Evolutionary conservation across 2,329 filamentous ascomycete species (phyloP).

Genomic region (Botrytis pseudocinerea): DNA sequence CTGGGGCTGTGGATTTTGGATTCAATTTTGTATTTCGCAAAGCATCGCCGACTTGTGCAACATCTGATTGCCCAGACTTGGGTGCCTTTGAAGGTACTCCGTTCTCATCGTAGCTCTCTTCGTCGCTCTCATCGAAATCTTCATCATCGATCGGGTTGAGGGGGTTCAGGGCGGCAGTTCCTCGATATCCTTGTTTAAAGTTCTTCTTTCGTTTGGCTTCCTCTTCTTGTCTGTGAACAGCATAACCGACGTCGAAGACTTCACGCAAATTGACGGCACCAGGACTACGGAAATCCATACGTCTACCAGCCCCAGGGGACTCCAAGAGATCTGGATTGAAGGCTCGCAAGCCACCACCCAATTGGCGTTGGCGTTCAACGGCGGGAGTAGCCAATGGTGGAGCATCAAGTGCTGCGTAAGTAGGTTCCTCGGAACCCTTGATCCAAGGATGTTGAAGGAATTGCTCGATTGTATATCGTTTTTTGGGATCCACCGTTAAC

Average conservation of each 20-base stretch:
- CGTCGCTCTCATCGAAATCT: constrained; percentile 65
- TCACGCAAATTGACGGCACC: constrained; percentile 94
- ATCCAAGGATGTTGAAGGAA: constrained; percentile 98
- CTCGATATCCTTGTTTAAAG: constrained; percentile 67
- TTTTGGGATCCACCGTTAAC: constrained; percentile 89
- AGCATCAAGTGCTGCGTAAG: constrained; percentile 65
- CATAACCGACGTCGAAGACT: constrained; percentile 97
- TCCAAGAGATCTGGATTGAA: constrained; percentile 59
- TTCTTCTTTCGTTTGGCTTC: constrained; percentile 91
- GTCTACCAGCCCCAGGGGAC: constrained; percentile 61
- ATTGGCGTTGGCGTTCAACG: constrained; percentile 41
- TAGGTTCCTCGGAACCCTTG: constrained; percentile 66
- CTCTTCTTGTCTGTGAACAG: constrained; percentile 94
- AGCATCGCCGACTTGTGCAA: constrained; percentile 79
- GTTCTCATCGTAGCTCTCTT: constrained; percentile 58
- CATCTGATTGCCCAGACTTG: constrained; percentile 58
- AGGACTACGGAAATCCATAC: constrained; percentile 91
- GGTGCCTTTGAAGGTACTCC: constrained; percentile 63
- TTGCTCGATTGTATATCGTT: constrained; percentile 89
- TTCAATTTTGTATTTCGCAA: constrained; percentile 80
- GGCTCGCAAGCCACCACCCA: constrained; percentile 43
- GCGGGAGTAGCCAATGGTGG: constrained; percentile 71
- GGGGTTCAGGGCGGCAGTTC: constrained; percentile 62
- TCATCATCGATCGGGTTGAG: constrained; percentile 66
- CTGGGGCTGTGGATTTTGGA: constrained; percentile 58